Evolutionary conservation across 768 basidiomycete genomes (phyloP).

Genomic region (Lactarius akahatsu): DNA sequence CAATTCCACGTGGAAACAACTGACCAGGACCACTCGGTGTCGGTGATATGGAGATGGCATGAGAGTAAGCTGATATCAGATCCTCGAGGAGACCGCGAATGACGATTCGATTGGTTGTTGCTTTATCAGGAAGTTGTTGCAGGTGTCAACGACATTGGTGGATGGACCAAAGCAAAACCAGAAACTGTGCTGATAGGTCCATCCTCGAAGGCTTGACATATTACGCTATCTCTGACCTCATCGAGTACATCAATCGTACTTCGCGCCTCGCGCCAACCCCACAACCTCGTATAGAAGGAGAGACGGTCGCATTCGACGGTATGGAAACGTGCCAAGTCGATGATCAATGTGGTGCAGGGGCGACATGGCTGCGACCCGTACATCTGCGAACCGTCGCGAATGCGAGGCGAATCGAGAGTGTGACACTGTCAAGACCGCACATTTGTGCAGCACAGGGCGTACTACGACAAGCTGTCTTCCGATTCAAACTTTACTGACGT

Average conservation of each 20-base stretch:
- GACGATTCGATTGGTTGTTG: neutral
- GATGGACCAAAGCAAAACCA: neutral
- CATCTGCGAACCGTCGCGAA: neutral
- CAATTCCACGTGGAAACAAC: neutral
- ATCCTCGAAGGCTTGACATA: neutral
- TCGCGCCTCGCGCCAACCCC: neutral
- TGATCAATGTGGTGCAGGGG: neutral
- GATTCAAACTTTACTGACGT: neutral
- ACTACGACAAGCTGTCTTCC: neutral
- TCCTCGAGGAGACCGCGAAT: neutral
- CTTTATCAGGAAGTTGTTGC: neutral
- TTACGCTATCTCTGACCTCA: neutral
- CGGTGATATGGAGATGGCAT: neutral
- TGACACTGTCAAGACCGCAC: neutral
- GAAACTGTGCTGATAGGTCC: neutral
- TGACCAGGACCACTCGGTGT: neutral
- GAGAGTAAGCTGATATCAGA: neutral
- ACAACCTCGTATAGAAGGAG: neutral
- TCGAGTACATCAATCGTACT: neutral
- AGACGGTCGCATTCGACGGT: neutral
- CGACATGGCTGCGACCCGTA: neutral
- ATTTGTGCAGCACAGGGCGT: neutral
- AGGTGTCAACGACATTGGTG: neutral
- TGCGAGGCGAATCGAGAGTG: neutral
- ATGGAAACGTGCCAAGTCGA: neutral